Base-by-base conservation (phyloP, 139 green algal genomes). In the Penium margaritaceum region DNA sequence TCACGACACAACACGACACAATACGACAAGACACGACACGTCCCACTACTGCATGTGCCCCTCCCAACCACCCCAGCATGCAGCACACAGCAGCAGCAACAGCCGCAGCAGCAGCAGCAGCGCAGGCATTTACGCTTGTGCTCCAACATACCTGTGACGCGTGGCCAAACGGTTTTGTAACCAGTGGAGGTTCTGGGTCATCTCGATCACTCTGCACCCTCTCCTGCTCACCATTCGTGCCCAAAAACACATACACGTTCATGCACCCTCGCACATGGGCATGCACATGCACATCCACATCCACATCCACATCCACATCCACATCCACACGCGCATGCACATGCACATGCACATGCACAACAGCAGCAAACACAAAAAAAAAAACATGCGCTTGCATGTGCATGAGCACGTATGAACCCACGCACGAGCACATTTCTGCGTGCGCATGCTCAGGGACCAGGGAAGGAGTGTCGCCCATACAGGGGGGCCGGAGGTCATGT, bases 161-260 rank as follows among this genome's bases (percentile, higher is more conserved):
- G 36, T 84, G 77, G 24, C 77, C 77, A 35, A 84, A 84, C 5
- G 77, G 77, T 9, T 1, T 44, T 37, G 77, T 84, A 2, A 84
- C 65, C n/a, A 83, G 63, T 30, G 77, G 77, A 12, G 76, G 77
- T 7, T 70, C 63, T 14, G 75, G 61, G 46, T 83, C 77, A 27
- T 83, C 77, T 30, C 77, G 27, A 33, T 83, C 77, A 24, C 19
- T 36, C 33, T 79, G 65, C 29, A 79, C 33, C 7, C 17, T 32
- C 30, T 79, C 72, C 70, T 76, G 68, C 21, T 37, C 30, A 24
- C 5, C 24, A 72, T n/a, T n/a, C n/a, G n/a, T n/a, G n/a, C n/a
- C n/a, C n/a, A n/a, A n/a, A n/a, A n/a, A n/a, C n/a, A n/a, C 41
- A 51, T 51, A 12, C 41, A 51, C 41, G 41, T 51, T 21, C 41